These are phyloP conservation scores for Phytophthora sp. DNA, from an alignment of 352 stramenopile species.

Conservation along the genomic window DNA sequence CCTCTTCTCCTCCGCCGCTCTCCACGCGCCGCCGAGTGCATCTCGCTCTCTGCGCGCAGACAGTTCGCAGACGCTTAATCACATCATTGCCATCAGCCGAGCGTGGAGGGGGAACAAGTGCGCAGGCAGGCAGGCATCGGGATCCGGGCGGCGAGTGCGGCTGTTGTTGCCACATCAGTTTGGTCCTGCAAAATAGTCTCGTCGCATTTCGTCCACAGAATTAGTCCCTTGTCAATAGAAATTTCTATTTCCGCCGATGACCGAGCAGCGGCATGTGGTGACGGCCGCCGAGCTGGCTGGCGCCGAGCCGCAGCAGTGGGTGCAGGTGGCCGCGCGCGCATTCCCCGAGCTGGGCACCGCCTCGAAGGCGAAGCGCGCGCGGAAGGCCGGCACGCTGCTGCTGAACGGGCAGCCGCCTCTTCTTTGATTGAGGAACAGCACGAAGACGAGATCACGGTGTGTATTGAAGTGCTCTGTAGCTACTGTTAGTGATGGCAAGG, in stretches of 20 bases:
- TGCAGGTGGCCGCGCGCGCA: slow-evolving; percentile 52
- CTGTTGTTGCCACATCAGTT: slow-evolving; percentile 4
- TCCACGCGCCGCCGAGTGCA: background rate
- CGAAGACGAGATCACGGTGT: no score
- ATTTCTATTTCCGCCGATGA: no score
- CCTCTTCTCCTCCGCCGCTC: background rate
- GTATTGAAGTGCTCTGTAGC: no score
- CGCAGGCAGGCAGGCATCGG: background rate
- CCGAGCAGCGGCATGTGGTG: slow-evolving; percentile 26
- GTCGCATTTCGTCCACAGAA: background rate
- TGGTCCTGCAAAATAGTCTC: no score
- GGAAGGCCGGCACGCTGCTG: slow-evolving; percentile 39
- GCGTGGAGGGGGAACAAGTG: slow-evolving; percentile 2
- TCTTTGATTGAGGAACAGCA: no score
- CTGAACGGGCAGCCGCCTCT: slow-evolving; percentile 55
- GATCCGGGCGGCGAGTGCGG: no score
- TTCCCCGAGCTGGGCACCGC: slow-evolving; percentile 51
- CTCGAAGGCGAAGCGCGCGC: slow-evolving; percentile 72
- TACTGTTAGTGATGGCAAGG: background rate
- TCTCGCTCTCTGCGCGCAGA: slow-evolving; percentile 7
- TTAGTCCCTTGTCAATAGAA: background rate
- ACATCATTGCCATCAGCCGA: slow-evolving; percentile 4
- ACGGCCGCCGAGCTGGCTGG: slow-evolving; percentile 13
- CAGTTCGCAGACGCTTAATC: background rate
- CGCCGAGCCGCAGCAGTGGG: slow-evolving; percentile 38